Conservation (phyloP, 345 rosid genomes). For the Rhodamnia rubescens region DNA sequence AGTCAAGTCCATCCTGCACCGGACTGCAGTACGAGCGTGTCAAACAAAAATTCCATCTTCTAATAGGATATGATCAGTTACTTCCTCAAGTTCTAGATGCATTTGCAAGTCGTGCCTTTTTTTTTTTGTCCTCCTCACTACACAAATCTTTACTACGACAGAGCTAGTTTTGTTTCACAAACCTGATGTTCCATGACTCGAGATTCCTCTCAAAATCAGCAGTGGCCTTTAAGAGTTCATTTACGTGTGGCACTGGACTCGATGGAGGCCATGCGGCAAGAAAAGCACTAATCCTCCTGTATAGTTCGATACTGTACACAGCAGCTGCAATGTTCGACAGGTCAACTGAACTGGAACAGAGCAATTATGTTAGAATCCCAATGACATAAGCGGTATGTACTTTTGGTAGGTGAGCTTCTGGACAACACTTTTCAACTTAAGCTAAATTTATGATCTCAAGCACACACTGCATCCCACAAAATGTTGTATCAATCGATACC, state of each 20-base stretch:
- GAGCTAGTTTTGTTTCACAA: constrained; percentile 8
- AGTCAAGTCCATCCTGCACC: constrained; percentile 76
- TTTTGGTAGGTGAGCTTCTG: background rate
- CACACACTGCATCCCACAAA: background rate
- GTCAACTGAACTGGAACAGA: constrained; percentile 68
- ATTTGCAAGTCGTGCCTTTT: background rate
- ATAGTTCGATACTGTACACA: constrained; percentile 71
- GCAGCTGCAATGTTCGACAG: constrained; percentile 73
- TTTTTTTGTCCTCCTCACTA: background rate
- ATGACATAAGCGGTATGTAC: background rate
- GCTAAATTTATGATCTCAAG: background rate
- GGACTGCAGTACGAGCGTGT: constrained; percentile 27
- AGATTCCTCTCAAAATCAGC: constrained; percentile 84
- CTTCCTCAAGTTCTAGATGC: background rate
- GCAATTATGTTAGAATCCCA: background rate
- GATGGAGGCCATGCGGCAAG: constrained; percentile 89
- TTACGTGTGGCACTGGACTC: constrained; percentile 69
- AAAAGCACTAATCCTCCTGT: constrained; percentile 60
- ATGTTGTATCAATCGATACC: background rate
- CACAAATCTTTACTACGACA: background rate
- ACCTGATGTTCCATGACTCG: constrained; percentile 81
- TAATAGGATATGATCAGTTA: background rate
- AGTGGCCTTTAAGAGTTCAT: constrained; percentile 75
- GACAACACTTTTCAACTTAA: background rate
- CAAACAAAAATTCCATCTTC: background rate